phyloP scores from a whole-genome alignment of 495 filamentous ascomycete species.

The Xanthoparmelia taractica region DNA sequence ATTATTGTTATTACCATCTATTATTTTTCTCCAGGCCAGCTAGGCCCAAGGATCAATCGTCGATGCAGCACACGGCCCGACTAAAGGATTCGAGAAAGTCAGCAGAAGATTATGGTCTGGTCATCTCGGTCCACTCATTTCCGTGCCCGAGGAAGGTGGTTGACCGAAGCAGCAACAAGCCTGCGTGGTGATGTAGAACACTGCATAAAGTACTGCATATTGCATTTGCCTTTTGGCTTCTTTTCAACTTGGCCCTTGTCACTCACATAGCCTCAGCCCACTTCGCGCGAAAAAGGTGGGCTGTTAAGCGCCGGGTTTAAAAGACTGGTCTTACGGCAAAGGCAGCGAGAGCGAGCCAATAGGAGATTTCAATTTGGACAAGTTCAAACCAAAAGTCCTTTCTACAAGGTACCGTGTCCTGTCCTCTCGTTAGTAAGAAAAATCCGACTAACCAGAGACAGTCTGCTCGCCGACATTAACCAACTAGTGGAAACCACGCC shows the following conservation, averaged over 20 bases:
- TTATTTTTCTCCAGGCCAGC: background rate
- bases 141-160: background rate
- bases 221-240: background rate
- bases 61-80: background rate
- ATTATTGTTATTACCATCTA: too few species aligned
- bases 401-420: background rate
- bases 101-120: background rate
- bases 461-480: background rate
- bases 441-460: background rate
- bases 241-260: background rate
- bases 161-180: constrained; percentile 4
- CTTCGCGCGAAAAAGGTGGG: constrained; percentile 7
- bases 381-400: background rate
- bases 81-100: background rate
- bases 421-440: too few species aligned
- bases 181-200: constrained; percentile 6
- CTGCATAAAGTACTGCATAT: too few species aligned
- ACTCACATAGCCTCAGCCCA: background rate
- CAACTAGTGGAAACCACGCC: too few species aligned
- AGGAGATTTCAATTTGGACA: background rate
- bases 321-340: background rate
- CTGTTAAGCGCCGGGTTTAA: background rate
- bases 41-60: background rate
- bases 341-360: constrained; percentile 1
- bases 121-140: background rate